Evolutionary conservation across 805 yeast species (phyloP).

Genomic region (Komagataella ulmi): DNA sequence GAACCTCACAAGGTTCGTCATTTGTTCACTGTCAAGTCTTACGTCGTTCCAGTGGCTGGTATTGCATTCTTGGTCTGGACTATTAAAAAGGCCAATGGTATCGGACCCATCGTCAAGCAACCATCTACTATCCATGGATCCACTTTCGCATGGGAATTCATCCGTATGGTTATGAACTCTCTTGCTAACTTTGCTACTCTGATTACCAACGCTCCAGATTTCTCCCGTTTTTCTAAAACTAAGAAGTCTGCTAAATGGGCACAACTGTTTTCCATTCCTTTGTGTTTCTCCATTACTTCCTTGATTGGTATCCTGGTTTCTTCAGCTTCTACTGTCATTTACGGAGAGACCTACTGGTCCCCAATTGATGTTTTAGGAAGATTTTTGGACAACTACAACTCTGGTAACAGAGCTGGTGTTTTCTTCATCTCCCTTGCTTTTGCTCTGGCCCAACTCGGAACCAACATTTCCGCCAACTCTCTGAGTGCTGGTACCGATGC

Average conservation of each 20-base stretch:
- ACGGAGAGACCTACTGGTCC: constrained; percentile 66
- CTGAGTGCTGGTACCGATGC: constrained; percentile 64
- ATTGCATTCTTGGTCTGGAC: constrained; percentile 79
- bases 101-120: constrained; percentile 58
- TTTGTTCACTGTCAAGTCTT: constrained; percentile 72
- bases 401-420: constrained; percentile 68
- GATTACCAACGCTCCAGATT: constrained; percentile 81
- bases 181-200: constrained; percentile 83
- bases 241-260: constrained; percentile 37
- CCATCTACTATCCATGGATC: constrained; percentile 38
- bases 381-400: constrained; percentile 39
- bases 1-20: constrained; percentile 77
- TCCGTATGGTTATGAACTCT: constrained; percentile 65
- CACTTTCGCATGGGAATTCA: constrained; percentile 72
- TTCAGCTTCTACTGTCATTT: constrained; percentile 58
- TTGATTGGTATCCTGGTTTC: constrained; percentile 78
- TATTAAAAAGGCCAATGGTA: constrained; percentile 64
- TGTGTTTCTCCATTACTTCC: constrained; percentile 69
- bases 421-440: constrained; percentile 61
- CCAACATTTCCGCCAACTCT: constrained; percentile 63
- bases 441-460: constrained; percentile 66
- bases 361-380: constrained; percentile 65
- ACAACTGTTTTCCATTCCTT: constrained; percentile 55
- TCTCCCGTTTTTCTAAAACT: constrained; percentile 67
- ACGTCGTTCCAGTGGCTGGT: constrained; percentile 72